Percentiles rank a stretch among this genome's conserved stretches.
Conservation (phyloP, 2,329 filamentous ascomycete species). For the Fusarium azukiicola region DNA sequence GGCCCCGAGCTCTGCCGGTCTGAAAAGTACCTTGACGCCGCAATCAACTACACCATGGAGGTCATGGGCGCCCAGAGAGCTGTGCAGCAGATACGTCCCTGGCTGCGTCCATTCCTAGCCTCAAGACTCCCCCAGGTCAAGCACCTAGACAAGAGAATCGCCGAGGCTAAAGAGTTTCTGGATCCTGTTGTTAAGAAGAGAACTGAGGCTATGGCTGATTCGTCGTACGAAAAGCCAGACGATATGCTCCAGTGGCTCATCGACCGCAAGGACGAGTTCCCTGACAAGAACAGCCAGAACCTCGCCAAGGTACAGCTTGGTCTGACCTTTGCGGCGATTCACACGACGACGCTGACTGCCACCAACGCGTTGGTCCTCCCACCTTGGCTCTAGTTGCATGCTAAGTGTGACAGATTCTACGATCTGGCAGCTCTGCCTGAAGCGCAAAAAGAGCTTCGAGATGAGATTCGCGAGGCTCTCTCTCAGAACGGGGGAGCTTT, state of each 20-base stretch:
- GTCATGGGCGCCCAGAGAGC: constrained; percentile 61
- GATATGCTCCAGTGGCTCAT: constrained; percentile 73
- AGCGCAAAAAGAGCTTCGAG: constrained; percentile 71
- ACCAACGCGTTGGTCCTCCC: constrained; percentile 65
- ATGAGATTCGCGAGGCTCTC: constrained; percentile 70
- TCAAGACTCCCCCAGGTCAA: constrained; percentile 60
- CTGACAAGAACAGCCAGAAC: constrained; percentile 56
- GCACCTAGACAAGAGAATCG: constrained; percentile 56
- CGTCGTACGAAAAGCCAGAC: constrained; percentile 60
- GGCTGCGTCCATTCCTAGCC: constrained; percentile 60
- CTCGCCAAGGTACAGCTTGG: constrained; percentile 67
- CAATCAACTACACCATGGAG: constrained; percentile 71
- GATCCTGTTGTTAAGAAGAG: constrained; percentile 60
- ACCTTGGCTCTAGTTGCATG: accelerated
- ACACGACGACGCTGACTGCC: constrained; percentile 70
- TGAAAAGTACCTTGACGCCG: constrained; percentile 68
- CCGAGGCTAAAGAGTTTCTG: constrained; percentile 61
- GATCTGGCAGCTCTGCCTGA: constrained; percentile 74
- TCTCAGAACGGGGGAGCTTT: constrained; percentile 59
- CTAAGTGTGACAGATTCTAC: constrained; percentile 64
- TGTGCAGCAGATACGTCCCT: constrained; percentile 54
- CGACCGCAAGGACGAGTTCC: constrained; percentile 61
- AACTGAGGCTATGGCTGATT: constrained; percentile 35
- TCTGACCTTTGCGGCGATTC: constrained; percentile 73
- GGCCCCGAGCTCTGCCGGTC: constrained; percentile 69